phyloP scores from a whole-genome alignment of 148 eudicot genomes.

The Rheum nobile region DNA sequence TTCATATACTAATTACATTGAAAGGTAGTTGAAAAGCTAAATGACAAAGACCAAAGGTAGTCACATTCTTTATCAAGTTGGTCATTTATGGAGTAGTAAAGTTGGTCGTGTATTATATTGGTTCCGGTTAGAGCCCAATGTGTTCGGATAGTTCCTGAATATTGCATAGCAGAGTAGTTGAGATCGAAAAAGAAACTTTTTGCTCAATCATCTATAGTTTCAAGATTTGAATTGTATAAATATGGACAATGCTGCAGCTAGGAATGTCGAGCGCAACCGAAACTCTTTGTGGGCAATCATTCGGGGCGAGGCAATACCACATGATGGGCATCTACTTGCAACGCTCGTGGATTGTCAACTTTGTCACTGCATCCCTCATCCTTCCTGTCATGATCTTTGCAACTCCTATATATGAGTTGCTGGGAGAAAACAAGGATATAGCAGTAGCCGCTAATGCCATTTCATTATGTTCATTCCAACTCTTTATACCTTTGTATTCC shows the following conservation, averaged over 20 bases:
- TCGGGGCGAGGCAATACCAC: neutral
- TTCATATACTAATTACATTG: too few species aligned
- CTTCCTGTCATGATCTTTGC: conserved; percentile 3
- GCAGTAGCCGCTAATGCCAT: neutral
- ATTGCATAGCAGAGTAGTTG: too few species aligned
- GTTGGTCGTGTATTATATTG: too few species aligned
- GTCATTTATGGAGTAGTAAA: too few species aligned
- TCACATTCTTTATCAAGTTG: too few species aligned
- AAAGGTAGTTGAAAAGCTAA: too few species aligned
- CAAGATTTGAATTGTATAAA: too few species aligned
- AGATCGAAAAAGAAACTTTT: too few species aligned
- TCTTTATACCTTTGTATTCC: neutral
- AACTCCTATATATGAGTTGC: conserved; percentile 1
- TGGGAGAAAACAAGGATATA: conserved; percentile 6
- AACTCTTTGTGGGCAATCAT: neutral
- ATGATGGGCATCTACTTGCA: conserved; percentile 1
- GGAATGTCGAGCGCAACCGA: neutral
- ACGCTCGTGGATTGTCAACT: neutral
- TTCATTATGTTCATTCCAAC: conserved; percentile 6
- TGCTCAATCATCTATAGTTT: too few species aligned
- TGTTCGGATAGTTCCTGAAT: too few species aligned
- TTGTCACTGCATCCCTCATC: neutral
- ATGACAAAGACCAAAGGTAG: too few species aligned
- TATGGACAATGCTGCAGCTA: neutral
- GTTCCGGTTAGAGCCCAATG: too few species aligned